Base-by-base conservation (phyloP, 345 rosid genomes). In the Eucalyptus cloeziana region DNA sequence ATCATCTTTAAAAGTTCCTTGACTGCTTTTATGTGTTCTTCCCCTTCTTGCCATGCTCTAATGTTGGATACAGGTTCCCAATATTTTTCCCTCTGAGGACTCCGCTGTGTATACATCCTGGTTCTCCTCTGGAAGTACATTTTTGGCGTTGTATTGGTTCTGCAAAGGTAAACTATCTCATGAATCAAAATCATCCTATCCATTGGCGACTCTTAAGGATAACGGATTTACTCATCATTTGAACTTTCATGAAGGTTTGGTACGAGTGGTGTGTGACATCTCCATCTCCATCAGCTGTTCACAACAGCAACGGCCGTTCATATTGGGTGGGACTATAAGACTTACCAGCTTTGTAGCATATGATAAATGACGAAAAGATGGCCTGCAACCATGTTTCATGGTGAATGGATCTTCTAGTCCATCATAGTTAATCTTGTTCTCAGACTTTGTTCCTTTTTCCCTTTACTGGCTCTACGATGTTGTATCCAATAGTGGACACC, bases 221-320 rank as follows among this genome's bases (percentile, higher is more conserved):
- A 13, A 71, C 44, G 17, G 69, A 81, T 83, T 58, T 37, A 44
- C 62, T 50, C 79, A 69, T 87, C n/a, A 71, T 44, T 56, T 49
- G 47, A 47, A 21, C 69, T 89, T 43, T 80, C 86, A 40, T 91
- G 86, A 91, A 98, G 99, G 99, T 97, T 87, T 98, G 99, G 99
- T 97, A 98, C 56, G 99, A 98, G 89, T 98, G 99, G 99, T 94
- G 96, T 47, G 97, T 96, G 86, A 86, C 95, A 47, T 94, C 97
- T 64, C 99, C 99, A 15, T 43, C 86, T 71, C 92, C 93, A 47
- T 93, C 96, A 27, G 94, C 99, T 21, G 86, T 97, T 79, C 99
- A 97, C 94, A 98, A 98, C 95, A 93, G 94, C 94, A 97, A 95
- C 86, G 99, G 99, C 27, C 99, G 99, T 62, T 98, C 99, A 7